phyloP scores from a whole-genome alignment of 1,139 yeast genomes.

The Candida smagusa region DNA sequence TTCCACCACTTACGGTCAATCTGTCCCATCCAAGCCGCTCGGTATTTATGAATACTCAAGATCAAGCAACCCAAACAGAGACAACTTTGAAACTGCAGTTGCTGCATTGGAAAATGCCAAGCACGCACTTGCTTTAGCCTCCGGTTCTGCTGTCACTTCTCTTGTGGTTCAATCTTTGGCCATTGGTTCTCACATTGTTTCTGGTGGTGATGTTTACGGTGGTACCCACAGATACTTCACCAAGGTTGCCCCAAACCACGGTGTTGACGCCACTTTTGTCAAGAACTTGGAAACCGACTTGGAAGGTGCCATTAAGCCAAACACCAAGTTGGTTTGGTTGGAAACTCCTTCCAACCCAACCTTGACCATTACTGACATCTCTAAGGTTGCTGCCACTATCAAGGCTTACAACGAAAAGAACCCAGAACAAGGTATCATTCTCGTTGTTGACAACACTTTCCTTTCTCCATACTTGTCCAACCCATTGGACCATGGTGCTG shows the following conservation, averaged over 20 bases:
- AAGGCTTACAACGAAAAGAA: slow-evolving; percentile 41
- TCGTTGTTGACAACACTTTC: slow-evolving; percentile 92
- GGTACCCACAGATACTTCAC: slow-evolving; percentile 93
- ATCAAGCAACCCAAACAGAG: slow-evolving; percentile 86
- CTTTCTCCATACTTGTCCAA: slow-evolving; percentile 89
- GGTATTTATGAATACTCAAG: slow-evolving; percentile 85
- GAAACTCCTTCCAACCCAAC: slow-evolving; percentile 92
- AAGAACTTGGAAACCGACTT: slow-evolving; percentile 62
- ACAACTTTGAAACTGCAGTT: slow-evolving; percentile 73
- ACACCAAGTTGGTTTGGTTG: slow-evolving; percentile 80
- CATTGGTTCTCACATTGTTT: slow-evolving; percentile 68
- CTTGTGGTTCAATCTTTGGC: slow-evolving; percentile 73
- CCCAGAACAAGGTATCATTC: slow-evolving; percentile 36
- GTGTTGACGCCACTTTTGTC: slow-evolving; percentile 68
- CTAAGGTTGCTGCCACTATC: slow-evolving; percentile 54
- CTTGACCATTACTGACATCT: slow-evolving; percentile 69
- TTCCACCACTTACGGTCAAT: slow-evolving; percentile 83
- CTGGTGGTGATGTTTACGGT: slow-evolving; percentile 88
- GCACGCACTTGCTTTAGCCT: slow-evolving; percentile 75
- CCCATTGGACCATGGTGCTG: slow-evolving; percentile 83
- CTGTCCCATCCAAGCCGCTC: slow-evolving; percentile 71
- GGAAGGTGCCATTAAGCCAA: slow-evolving; percentile 50
- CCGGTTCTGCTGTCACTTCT: slow-evolving; percentile 88
- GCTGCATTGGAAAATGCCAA: slow-evolving; percentile 79
- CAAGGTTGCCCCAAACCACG: slow-evolving; percentile 78